Conservation (phyloP, 257 asterid species). For the Leptodermis oblonga region DNA sequence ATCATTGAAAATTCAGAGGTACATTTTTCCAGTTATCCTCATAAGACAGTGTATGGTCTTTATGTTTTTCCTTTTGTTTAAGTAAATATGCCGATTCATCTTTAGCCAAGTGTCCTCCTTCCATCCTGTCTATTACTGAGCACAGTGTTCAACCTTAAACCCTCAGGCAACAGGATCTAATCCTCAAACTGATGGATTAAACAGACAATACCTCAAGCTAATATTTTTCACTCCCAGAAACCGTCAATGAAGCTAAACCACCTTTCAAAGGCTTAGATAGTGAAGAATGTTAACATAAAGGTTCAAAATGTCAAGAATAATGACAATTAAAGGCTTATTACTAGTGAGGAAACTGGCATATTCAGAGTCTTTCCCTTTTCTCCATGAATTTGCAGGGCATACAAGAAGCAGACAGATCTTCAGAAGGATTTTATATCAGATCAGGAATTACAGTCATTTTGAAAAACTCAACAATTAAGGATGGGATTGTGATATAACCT, state of each 20-base stretch:
- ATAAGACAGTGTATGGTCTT: not conserved
- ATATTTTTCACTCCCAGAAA: not conserved
- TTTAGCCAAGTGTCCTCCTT: slow-evolving; percentile 4
- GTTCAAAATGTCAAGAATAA: not conserved
- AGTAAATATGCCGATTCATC: not conserved
- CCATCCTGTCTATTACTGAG: not conserved
- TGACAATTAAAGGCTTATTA: not conserved
- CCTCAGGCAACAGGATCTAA: not conserved
- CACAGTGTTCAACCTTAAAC: not conserved
- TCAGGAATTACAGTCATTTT: slow-evolving; percentile 70
- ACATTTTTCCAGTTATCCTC: slow-evolving; percentile 7
- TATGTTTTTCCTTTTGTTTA: not conserved
- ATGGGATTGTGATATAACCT: slow-evolving; percentile 67
- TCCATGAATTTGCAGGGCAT: slow-evolving; percentile 56
- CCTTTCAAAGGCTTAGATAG: not conserved
- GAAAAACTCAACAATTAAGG: slow-evolving; percentile 73
- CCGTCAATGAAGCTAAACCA: not conserved
- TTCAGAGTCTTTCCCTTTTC: slow-evolving; percentile 4
- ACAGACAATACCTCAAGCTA: not conserved
- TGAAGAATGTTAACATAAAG: not conserved
- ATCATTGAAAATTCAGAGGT: slow-evolving; percentile 87
- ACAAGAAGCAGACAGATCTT: slow-evolving; percentile 94
- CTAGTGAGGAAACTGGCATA: not conserved
- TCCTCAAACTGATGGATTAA: not conserved
- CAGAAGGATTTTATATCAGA: slow-evolving; percentile 88